A percentile compares a stretch with the other conserved stretches of the same genome.
phyloP scores from a whole-genome alignment of 2,329 filamentous ascomycete species.

The Aspergillus neotritici region DNA sequence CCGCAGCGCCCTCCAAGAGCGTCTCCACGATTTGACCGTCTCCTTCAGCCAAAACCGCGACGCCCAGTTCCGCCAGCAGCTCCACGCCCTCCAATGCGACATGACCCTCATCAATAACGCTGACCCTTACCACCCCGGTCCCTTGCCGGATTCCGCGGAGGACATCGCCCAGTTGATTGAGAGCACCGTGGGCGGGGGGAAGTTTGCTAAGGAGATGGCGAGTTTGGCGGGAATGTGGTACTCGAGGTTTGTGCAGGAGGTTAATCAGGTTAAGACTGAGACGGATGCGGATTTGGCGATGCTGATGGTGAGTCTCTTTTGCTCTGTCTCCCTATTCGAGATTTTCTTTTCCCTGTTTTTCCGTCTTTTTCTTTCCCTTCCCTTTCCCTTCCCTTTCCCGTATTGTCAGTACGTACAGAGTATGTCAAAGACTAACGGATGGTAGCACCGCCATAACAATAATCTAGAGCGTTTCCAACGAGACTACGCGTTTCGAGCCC shows the following conservation, averaged over 20 bases:
- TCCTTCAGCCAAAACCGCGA: conserved; percentile 78
- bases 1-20: conserved; percentile 73
- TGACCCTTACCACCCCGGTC: conserved; percentile 68
- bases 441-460: conserved; percentile 53
- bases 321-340: too few relatives aligned
- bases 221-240: conserved; percentile 71
- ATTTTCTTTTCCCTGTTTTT: background rate
- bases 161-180: conserved; percentile 61
- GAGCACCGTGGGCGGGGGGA: conserved; percentile 52
- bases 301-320: conserved; percentile 61
- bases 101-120: conserved; percentile 80
- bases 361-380: background rate
- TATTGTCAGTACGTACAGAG: too few relatives aligned
- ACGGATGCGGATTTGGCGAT: conserved; percentile 76
- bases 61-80: conserved; percentile 77
- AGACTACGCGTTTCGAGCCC: conserved; percentile 54
- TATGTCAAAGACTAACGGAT: background rate
- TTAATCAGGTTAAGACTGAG: conserved; percentile 83
- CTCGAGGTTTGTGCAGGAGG: conserved; percentile 73
- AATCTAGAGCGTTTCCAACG: conserved; percentile 52
- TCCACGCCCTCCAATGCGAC: conserved; percentile 87
- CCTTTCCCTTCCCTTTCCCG: conserved; percentile 1
- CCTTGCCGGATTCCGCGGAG: conserved; percentile 61
- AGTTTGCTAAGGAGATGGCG: conserved; percentile 62
- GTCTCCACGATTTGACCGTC: conserved; percentile 67